Conservation (phyloP, 345 rosid species). For the Ailanthus altissimus region DNA sequence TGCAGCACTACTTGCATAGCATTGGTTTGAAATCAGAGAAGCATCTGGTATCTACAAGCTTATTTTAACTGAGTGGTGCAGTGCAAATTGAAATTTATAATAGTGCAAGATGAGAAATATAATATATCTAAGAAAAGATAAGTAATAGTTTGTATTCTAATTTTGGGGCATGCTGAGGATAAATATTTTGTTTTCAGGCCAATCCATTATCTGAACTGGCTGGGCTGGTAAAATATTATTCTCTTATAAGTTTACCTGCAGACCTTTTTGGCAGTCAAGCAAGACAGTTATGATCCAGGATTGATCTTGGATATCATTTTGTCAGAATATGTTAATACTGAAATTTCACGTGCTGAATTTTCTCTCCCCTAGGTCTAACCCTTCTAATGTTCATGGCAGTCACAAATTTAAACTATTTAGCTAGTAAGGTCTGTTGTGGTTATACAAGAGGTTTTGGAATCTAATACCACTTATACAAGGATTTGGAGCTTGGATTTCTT, state of each 20-base stretch:
- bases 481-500: no score
- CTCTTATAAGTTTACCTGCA: background rate
- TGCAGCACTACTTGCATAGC: slow-evolving; percentile 1
- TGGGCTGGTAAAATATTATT: background rate
- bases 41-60: background rate
- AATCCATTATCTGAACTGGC: background rate
- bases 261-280: background rate
- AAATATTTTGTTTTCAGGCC: background rate
- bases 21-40: slow-evolving; percentile 5
- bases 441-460: background rate
- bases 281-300: background rate
- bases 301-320: background rate
- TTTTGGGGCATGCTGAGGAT: background rate
- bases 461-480: background rate
- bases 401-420: background rate
- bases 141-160: background rate
- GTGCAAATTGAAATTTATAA: background rate
- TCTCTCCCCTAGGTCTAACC: background rate
- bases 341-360: background rate
- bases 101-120: background rate
- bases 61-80: background rate
- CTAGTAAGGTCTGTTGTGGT: background rate
- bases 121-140: background rate
- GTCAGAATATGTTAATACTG: background rate
- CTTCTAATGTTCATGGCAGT: background rate